Evolutionary conservation across 306 rosid species (phyloP), one percentile per base, ranked within the genome.

Genomic region (Hippophae rhamnoides): DNA sequence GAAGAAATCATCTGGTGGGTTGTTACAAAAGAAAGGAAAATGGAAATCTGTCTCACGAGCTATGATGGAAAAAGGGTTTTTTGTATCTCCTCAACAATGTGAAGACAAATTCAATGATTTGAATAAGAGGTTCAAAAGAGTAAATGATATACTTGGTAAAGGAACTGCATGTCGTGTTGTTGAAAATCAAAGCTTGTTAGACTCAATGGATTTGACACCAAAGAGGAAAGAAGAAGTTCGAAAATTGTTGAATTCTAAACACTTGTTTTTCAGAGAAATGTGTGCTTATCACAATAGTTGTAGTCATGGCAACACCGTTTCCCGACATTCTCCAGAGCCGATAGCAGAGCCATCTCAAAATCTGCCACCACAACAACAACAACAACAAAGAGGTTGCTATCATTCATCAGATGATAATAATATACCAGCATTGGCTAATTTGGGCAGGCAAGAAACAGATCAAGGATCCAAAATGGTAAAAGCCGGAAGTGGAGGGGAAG

Each of bases 41-140:
- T 88, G 99, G 99, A 88, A 83, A 66, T 85, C 96, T 54, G 96
- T 92, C 43, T 92, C 99, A 5, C 77, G 85, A 46, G 99, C 93
- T 14, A 92, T 88, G 99, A 73, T 88, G 89, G 99, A 87, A 64
- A 92, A 83, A 25, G 90, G 95, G 62, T 92, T 76, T 56, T 85
- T 73, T 68, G 96, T 92, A 5, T 92, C 96, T 9, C 99, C 99
- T 27, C 96, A 92, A 71, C 99, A 92, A 71, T 92, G 98, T 31
- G 96, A 92, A 76, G 98, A 92, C 52, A 92, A 87, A 74, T 92
- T 92, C 78, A 88, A 85, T 61, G 96, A 88, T 55, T 70, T 92
- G 67, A 92, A 92, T 65, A 92, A 87, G 79, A 85, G 99, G 81
- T 92, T 85, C 47, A 92, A 85, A 78, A 82, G 99, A 42, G 99